A percentile compares a stretch with the other conserved stretches of the same genome.
Conservation (phyloP, 768 basidiomycete species). For the Russula compacta region DNA sequence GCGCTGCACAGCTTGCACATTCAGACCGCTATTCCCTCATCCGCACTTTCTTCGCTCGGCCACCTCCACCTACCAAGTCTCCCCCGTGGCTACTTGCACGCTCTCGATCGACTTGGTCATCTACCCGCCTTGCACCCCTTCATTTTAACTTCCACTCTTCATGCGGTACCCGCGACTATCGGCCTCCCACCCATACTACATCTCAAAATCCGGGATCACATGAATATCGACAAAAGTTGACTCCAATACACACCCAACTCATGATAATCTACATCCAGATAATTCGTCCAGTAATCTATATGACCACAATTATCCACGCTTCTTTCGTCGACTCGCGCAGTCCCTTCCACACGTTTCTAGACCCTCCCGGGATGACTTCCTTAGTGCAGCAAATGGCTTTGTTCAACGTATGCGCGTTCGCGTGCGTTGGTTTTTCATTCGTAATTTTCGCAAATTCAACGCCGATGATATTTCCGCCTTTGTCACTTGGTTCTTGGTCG, state of each 20-base stretch:
- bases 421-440: conserved; percentile 97
- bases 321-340: conserved; percentile 69
- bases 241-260: background rate
- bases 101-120: too few species aligned
- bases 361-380: conserved; percentile 84
- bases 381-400: conserved; percentile 79
- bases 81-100: too few species aligned
- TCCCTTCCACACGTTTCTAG: conserved; percentile 69
- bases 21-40: conserved; percentile 23
- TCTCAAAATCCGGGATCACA: background rate
- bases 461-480: conserved; percentile 97
- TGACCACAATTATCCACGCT: conserved; percentile 66
- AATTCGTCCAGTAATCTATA: conserved; percentile 28
- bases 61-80: background rate
- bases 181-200: background rate
- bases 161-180: background rate
- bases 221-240: background rate
- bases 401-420: conserved; percentile 83
- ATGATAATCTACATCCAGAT: background rate
- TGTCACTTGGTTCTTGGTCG: conserved; percentile 91
- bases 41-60: conserved; percentile 21
- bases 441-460: conserved; percentile 90
- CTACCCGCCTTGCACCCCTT: background rate
- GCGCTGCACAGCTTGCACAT: conserved; percentile 7
- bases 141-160: conserved; percentile 1